Percentiles rank a stretch among this genome's conserved stretches.
Evolutionary conservation across 345 rosid genomes (phyloP).

Genomic region (Salix udensis): DNA sequence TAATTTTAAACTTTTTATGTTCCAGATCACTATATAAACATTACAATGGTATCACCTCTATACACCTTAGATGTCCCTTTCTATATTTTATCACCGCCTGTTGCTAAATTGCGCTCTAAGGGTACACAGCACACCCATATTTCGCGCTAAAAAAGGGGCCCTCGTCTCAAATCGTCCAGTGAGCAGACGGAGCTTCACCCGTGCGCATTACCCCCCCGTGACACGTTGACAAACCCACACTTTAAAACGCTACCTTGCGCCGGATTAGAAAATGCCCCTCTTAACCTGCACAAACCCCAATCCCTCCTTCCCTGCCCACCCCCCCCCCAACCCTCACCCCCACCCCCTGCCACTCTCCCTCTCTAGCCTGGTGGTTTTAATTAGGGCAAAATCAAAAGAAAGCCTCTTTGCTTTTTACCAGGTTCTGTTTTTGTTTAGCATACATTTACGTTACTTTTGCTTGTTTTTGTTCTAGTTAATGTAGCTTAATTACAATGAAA

Average conservation of each 20-base stretch:
- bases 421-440: slow-evolving; percentile 27
- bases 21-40: background rate
- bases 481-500: slow-evolving; percentile 4
- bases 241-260: slow-evolving; percentile 37
- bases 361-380: slow-evolving; percentile 29
- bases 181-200: slow-evolving; percentile 1
- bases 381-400: slow-evolving; percentile 3
- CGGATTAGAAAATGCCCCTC: slow-evolving; percentile 19
- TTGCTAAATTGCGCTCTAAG: slow-evolving; percentile 3
- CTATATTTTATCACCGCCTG: background rate
- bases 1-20: no score
- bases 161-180: slow-evolving; percentile 22
- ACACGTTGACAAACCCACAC: slow-evolving; percentile 7
- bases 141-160: background rate
- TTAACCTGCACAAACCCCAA: slow-evolving; percentile 22
- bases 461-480: slow-evolving; percentile 6
- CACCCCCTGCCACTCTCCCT: background rate
- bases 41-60: background rate
- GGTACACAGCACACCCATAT: background rate
- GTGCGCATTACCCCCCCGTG: background rate
- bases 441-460: background rate
- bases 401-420: slow-evolving; percentile 19
- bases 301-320: background rate
- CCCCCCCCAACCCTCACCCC: slow-evolving; percentile 7
- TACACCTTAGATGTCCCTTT: slow-evolving; percentile 17